Conservation (phyloP, 352 stramenopile genomes). For the Pythium rhizo-oryzae region DNA sequence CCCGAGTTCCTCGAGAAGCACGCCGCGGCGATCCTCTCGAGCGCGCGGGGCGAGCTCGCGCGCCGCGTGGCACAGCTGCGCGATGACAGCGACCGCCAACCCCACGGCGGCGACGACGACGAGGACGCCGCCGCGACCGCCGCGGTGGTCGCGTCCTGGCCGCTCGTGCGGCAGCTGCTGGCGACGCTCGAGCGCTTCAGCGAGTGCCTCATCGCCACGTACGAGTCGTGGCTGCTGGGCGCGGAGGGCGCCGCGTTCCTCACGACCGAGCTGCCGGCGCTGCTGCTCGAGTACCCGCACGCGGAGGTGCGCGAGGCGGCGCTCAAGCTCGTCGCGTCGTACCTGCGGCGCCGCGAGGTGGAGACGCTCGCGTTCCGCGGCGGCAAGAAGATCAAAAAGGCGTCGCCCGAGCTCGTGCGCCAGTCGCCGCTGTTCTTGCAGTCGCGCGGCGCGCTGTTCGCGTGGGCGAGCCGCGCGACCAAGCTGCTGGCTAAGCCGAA, state of each 20-base stretch:
- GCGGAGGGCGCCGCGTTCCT: constrained; percentile 36
- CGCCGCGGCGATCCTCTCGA: constrained; percentile 44
- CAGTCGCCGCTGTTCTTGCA: constrained; percentile 48
- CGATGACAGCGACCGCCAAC: constrained; percentile 1
- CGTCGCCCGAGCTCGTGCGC: constrained; percentile 24
- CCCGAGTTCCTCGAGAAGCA: constrained; percentile 80
- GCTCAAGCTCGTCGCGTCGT: constrained; percentile 62
- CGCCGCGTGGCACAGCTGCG: constrained; percentile 19
- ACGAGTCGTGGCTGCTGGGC: constrained; percentile 62
- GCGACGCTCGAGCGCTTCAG: constrained; percentile 67
- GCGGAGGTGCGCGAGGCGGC: constrained; percentile 68
- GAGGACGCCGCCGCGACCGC: constrained; percentile 7
- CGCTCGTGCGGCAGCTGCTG: constrained; percentile 65
- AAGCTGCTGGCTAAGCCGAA: constrained; percentile 71
- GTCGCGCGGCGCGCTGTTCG: constrained; percentile 61
- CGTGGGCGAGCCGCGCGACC: constrained; percentile 53
- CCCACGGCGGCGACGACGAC: background rate
- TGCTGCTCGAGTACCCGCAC: constrained; percentile 77
- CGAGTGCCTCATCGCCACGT: constrained; percentile 54
- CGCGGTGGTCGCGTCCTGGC: constrained; percentile 50
- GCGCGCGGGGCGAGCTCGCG: constrained; percentile 45
- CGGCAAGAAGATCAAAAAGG: constrained; percentile 39
- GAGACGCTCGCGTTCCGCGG: constrained; percentile 45
- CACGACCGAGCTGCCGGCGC: constrained; percentile 45
- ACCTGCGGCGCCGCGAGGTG: constrained; percentile 53